These are phyloP conservation scores for Jamesozyma spencerorum DNA, from an alignment of 805 yeast species.

Conservation along the genomic window DNA sequence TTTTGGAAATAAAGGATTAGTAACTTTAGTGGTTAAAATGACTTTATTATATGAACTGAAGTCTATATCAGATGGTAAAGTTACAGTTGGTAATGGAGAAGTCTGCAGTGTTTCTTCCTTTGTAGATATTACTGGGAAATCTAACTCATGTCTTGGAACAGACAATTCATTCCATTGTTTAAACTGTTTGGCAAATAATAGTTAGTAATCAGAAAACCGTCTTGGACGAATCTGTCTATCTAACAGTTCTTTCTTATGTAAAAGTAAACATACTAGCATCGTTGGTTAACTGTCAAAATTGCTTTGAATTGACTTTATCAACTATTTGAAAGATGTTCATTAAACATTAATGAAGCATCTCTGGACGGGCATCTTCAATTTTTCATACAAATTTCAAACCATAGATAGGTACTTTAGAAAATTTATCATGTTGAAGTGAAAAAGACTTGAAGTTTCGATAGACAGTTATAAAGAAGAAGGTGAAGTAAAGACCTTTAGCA, in stretches of 20 bases:
- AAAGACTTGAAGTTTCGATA: too few species aligned
- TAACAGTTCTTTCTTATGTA: too few species aligned
- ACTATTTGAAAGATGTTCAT: too few species aligned
- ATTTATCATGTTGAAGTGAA: neutral
- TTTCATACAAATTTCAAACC: too few species aligned
- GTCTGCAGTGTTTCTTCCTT: constrained; percentile 20
- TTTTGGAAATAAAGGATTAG: constrained; percentile 24
- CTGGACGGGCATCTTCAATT: too few species aligned
- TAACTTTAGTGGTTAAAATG: constrained; percentile 19
- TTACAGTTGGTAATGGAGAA: constrained; percentile 27
- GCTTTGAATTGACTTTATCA: neutral
- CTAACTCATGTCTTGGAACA: constrained; percentile 41
- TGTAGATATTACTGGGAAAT: constrained; percentile 18
- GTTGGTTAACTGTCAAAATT: neutral
- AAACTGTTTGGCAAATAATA: constrained; percentile 24
- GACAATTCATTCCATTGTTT: constrained; percentile 43
- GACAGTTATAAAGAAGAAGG: too few species aligned
- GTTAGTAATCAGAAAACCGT: neutral
- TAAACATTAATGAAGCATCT: too few species aligned
- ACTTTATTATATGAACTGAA: constrained; percentile 11
- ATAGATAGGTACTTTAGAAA: too few species aligned
- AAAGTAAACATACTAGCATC: constrained; percentile 2
- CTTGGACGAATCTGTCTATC: too few species aligned
- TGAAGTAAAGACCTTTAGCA: too few species aligned
- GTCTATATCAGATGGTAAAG: constrained; percentile 13